Evolutionary conservation across 2,329 filamentous ascomycete genomes (phyloP).

Genomic region (Neopestalotiopsis sp.): DNA sequence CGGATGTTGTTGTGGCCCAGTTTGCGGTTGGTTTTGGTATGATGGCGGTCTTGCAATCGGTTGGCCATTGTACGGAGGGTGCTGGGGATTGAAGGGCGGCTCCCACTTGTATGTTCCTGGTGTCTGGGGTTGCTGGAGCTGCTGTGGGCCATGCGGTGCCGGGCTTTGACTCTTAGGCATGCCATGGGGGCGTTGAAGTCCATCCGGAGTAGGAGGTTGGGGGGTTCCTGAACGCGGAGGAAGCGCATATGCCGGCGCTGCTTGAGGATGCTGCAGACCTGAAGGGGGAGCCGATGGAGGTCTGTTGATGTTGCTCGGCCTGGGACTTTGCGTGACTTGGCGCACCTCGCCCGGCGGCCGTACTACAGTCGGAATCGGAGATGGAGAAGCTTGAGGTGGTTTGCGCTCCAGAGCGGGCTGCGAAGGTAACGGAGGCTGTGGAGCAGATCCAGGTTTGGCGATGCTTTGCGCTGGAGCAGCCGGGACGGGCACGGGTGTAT

Average conservation of each 20-base stretch:
- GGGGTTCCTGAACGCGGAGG: constrained; percentile 34
- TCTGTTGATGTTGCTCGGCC: constrained; percentile 29
- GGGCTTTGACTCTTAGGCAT: constrained; percentile 38
- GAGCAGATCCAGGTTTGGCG: constrained; percentile 19
- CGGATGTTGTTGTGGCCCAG: constrained; percentile 17
- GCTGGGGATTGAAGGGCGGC: constrained; percentile 44
- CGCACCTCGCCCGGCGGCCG: constrained; percentile 31
- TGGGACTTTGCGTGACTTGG: constrained; percentile 30
- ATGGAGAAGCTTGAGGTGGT: constrained; percentile 29
- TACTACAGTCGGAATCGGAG: constrained; percentile 27
- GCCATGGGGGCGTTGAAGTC: constrained; percentile 40
- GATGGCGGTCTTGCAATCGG: constrained; percentile 32
- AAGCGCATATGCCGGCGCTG: constrained; percentile 35
- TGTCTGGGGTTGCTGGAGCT: constrained; percentile 33
- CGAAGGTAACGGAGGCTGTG: constrained; percentile 23
- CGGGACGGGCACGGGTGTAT: constrained; percentile 22
- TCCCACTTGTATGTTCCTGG: constrained; percentile 46
- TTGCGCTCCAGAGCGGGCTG: constrained; percentile 32
- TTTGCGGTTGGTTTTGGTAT: constrained; percentile 31
- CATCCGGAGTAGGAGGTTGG: constrained; percentile 34
- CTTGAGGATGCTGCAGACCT: constrained; percentile 47
- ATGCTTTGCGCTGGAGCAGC: constrained; percentile 16
- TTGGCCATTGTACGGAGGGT: constrained; percentile 30
- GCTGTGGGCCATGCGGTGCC: constrained; percentile 26
- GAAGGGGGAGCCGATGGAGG: constrained; percentile 32